These are phyloP conservation scores for Thermomucor indicae-seudaticae DNA, from an alignment of 371 early-diverging fungal species.

Conservation along the genomic window DNA sequence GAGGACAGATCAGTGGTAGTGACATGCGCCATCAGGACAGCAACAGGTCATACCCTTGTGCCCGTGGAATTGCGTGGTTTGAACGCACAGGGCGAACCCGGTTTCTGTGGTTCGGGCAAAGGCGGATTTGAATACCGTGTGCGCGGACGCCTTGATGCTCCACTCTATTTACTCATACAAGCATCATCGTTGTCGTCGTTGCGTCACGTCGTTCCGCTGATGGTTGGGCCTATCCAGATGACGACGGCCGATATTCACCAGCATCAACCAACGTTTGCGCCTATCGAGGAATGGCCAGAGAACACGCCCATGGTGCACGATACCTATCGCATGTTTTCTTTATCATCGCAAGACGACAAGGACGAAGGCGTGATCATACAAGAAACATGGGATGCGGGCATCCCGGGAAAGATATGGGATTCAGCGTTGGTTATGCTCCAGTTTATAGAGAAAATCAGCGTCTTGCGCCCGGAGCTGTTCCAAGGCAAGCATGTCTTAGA, in stretches of 20 bases:
- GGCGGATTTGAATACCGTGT: conserved; percentile 48
- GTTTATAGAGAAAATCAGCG: conserved; percentile 28
- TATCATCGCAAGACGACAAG: too few relatives aligned
- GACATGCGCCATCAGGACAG: conserved; percentile 14
- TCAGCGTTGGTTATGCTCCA: conserved; percentile 53
- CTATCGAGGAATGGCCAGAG: conserved; percentile 27
- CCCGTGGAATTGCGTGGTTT: conserved; percentile 3
- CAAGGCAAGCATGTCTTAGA: conserved; percentile 44
- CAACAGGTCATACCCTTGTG: neutral
- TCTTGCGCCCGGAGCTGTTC: conserved; percentile 22
- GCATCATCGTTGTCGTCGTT: neutral
- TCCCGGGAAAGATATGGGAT: conserved; percentile 67
- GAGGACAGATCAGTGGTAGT: conserved; percentile 27
- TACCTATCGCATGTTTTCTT: conserved; percentile 30
- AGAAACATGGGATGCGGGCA: conserved; percentile 54
- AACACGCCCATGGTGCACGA: conserved; percentile 26
- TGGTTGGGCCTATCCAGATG: conserved; percentile 49
- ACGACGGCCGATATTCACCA: too few relatives aligned
- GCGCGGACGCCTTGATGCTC: neutral
- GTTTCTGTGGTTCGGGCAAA: conserved; percentile 37
- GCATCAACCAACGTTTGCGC: conserved; percentile 10
- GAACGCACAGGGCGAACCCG: conserved; percentile 12
- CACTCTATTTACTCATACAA: neutral
- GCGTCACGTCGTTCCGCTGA: conserved; percentile 29
- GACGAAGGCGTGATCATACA: conserved; percentile 35